Conservation (phyloP, 169 alveolate species). For the Eimeria sp. region DNA sequence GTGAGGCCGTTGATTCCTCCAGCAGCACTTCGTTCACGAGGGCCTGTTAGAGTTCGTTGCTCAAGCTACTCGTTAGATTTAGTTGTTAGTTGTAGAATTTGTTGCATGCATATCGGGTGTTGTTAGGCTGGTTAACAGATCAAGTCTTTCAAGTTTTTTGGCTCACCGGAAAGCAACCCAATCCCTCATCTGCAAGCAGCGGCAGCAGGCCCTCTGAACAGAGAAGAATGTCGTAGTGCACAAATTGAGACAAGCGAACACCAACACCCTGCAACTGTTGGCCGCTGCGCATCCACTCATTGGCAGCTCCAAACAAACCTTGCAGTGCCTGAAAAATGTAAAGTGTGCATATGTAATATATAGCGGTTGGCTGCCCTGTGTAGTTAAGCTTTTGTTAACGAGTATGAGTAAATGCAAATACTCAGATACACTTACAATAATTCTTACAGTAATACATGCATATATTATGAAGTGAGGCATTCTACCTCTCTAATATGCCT, state of each 20-base stretch:
- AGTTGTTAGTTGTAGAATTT: too few relatives aligned
- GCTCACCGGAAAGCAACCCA: too few relatives aligned
- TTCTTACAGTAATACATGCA: too few relatives aligned
- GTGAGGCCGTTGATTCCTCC: not conserved
- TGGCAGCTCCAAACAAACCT: not conserved
- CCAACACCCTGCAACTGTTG: too few relatives aligned
- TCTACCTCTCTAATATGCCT: not conserved
- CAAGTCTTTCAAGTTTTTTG: too few relatives aligned
- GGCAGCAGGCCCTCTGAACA: too few relatives aligned
- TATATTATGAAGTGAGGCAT: not conserved
- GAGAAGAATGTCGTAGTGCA: too few relatives aligned
- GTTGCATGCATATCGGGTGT: not conserved
- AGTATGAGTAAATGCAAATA: not conserved
- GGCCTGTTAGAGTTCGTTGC: not conserved
- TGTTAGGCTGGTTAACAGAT: too few relatives aligned
- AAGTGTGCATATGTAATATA: not conserved
- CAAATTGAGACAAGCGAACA: too few relatives aligned
- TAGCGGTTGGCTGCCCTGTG: not conserved
- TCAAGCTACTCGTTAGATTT: not conserved
- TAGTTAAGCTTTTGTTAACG: not conserved
- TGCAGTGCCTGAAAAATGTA: not conserved
- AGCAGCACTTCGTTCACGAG: constrained; percentile 10
- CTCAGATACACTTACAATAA: too few relatives aligned
- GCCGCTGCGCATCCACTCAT: not conserved
- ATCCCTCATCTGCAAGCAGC: too few relatives aligned